Evolutionary conservation across 345 rosid species (phyloP).

Genomic region (Erysimum cheiranthoides): DNA sequence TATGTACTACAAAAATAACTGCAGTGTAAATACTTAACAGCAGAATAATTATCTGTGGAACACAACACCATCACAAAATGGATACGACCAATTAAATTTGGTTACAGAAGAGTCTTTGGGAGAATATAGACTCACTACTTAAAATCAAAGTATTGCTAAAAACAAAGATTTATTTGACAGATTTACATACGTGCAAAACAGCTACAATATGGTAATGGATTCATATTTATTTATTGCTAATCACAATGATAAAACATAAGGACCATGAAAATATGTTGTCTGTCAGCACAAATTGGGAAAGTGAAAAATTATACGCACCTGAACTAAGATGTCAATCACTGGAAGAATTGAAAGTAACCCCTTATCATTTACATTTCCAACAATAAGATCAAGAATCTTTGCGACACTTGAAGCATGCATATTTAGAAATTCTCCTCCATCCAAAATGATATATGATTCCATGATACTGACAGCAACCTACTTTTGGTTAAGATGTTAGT

Average conservation of each 20-base stretch:
- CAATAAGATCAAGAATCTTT: slow-evolving; percentile 86
- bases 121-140: slow-evolving; percentile 9
- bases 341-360: slow-evolving; percentile 87
- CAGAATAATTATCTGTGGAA: background rate
- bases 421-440: slow-evolving; percentile 79
- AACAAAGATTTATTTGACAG: slow-evolving; percentile 11
- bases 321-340: slow-evolving; percentile 82
- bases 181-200: background rate
- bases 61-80: slow-evolving; percentile 19
- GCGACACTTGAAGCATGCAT: slow-evolving; percentile 84
- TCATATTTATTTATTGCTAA: background rate
- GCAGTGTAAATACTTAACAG: slow-evolving; percentile 7
- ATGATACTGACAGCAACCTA: slow-evolving; percentile 87
- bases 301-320: slow-evolving; percentile 58
- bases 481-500: slow-evolving; percentile 34
- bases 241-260: background rate
- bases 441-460: slow-evolving; percentile 81
- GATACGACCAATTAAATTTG: background rate
- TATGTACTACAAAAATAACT: slow-evolving; percentile 7
- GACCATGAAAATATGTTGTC: slow-evolving; percentile 7
- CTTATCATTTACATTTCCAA: slow-evolving; percentile 89
- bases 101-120: background rate
- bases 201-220: slow-evolving; percentile 1
- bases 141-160: slow-evolving; percentile 2
- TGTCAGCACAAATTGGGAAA: slow-evolving; percentile 23